Evolutionary conservation across 177 flowering plant genomes (phyloP).

Genomic region (Vitis hybrid): DNA sequence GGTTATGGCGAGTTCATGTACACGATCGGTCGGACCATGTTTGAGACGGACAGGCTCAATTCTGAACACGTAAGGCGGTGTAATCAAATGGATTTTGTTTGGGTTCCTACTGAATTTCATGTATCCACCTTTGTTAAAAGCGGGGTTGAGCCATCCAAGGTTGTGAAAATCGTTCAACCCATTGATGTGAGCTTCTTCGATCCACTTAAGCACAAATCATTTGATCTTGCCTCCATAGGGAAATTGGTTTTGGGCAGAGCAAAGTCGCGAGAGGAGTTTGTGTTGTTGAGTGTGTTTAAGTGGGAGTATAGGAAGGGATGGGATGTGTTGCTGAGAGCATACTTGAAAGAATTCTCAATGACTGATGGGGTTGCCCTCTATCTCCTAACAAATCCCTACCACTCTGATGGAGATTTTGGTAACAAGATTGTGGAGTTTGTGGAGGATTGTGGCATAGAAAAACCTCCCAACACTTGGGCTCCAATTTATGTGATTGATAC

Average conservation of each 20-base stretch:
- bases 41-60: constrained; percentile 71
- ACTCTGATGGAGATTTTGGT: constrained; percentile 51
- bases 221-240: constrained; percentile 37
- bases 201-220: constrained; percentile 48
- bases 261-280: constrained; percentile 28
- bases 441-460: constrained; percentile 38
- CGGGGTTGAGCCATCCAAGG: constrained; percentile 68
- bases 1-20: constrained; percentile 41
- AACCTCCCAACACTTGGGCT: constrained; percentile 61
- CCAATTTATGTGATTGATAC: constrained; percentile 51
- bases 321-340: constrained; percentile 71
- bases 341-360: constrained; percentile 55
- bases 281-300: constrained; percentile 74
- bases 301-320: constrained; percentile 88
- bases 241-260: constrained; percentile 37
- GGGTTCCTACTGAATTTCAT: constrained; percentile 90
- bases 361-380: constrained; percentile 53
- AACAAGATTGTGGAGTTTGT: constrained; percentile 59
- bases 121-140: constrained; percentile 50
- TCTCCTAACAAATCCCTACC: constrained; percentile 68
- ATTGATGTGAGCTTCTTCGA: constrained; percentile 68
- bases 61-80: constrained; percentile 53
- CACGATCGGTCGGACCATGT: constrained; percentile 81
- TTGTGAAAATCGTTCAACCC: constrained; percentile 68
- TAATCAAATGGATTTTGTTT: constrained; percentile 64